phyloP scores from a whole-genome alignment of 495 filamentous ascomycete species.

The Penicillium lividum region DNA sequence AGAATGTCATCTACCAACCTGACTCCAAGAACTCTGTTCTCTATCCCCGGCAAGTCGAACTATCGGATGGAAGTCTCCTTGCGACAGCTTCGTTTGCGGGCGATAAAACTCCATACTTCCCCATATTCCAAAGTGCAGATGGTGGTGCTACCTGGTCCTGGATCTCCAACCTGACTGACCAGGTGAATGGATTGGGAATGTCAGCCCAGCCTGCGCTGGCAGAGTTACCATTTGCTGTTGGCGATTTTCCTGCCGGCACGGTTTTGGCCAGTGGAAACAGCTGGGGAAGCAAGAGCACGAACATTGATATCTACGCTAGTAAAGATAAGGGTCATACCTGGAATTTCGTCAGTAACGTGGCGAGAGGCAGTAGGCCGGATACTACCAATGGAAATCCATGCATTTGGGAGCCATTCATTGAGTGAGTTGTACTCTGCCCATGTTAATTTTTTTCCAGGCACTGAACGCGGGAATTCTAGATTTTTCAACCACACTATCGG shows the following conservation, averaged over 20 bases:
- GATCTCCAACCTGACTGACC: conserved; percentile 17
- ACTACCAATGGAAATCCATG: conserved; percentile 59
- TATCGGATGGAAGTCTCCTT: conserved; percentile 15
- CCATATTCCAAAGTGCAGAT: conserved; percentile 17
- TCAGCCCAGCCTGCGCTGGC: conserved; percentile 61
- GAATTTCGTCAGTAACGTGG: conserved; percentile 59
- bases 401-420: conserved; percentile 64
- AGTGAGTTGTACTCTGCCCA: conserved; percentile 9
- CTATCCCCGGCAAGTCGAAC: conserved; percentile 15
- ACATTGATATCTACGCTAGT: conserved; percentile 65
- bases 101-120: conserved; percentile 15
- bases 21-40: conserved; percentile 12
- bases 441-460: conserved; percentile 4
- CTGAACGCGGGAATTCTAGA: conserved; percentile 25
- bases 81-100: conserved; percentile 13
- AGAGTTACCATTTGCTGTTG: conserved; percentile 50
- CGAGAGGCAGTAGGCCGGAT: conserved; percentile 53
- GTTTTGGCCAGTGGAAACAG: conserved; percentile 7
- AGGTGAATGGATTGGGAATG: conserved; percentile 55
- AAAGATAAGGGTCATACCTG: conserved; percentile 56
- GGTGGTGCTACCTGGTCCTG: conserved; percentile 20
- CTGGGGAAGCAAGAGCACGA: conserved; percentile 59
- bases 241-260: background rate
- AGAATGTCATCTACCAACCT: conserved; percentile 19
- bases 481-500: conserved; percentile 48